Conservation (phyloP, 192 early-diverging fungal genomes). For the Umbelopsis isabellina region DNA sequence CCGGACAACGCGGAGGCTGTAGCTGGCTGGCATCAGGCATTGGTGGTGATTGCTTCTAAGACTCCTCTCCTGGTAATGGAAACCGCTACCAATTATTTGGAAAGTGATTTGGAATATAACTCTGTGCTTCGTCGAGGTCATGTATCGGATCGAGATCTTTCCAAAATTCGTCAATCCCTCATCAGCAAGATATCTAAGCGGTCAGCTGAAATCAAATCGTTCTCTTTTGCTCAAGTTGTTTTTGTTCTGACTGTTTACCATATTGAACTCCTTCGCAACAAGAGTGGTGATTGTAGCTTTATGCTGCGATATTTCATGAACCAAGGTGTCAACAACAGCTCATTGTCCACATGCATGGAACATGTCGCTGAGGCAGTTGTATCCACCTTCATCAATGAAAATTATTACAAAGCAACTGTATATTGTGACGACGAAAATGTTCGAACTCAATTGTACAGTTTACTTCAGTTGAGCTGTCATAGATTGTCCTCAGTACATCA, state of each 20-base stretch:
- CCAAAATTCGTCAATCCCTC: constrained; percentile 60
- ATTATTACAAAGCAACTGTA: constrained; percentile 49
- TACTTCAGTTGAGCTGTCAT: constrained; percentile 68
- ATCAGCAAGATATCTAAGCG: constrained; percentile 60
- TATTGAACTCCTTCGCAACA: constrained; percentile 79
- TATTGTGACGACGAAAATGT: constrained; percentile 56
- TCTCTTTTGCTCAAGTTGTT: constrained; percentile 73
- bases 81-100: constrained; percentile 73
- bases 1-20: constrained; percentile 75
- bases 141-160: constrained; percentile 48
- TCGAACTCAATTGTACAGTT: constrained; percentile 59
- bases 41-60: constrained; percentile 77
- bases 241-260: constrained; percentile 86
- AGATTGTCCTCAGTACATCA: constrained; percentile 71
- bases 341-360: constrained; percentile 75
- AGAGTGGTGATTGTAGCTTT: constrained; percentile 67
- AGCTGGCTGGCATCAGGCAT: constrained; percentile 70
- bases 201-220: constrained; percentile 54
- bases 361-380: constrained; percentile 69
- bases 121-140: constrained; percentile 73
- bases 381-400: constrained; percentile 52
- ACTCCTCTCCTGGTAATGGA: constrained; percentile 83
- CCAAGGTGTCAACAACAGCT: constrained; percentile 78
- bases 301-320: constrained; percentile 87
- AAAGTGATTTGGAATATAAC: constrained; percentile 85